Evolutionary conservation across 768 basidiomycete species (phyloP), one percentile per base, ranked within the genome.

Genomic region (Rhodocollybia butyracea): DNA sequence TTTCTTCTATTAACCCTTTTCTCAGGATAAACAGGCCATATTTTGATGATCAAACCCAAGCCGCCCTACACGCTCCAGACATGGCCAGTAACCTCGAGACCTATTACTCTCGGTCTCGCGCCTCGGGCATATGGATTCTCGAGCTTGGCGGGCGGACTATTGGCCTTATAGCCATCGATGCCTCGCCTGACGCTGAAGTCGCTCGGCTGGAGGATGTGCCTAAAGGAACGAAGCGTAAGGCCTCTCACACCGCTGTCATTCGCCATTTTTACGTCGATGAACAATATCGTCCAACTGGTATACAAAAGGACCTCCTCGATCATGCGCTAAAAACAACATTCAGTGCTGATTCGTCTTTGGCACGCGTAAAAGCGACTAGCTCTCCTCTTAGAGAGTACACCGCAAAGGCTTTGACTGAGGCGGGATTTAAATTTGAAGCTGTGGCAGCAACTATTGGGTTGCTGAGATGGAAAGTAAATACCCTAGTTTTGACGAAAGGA

Each of bases 261-360:
- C 84, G 88, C 29, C 90, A 92, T 65, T 85, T 91, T 68, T 85
- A 81, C 61, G 79, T 88, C 24, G 85, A 89, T 38, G 85, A 85
- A 59, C 73, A 71, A 15, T 91, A 82, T 61, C 80, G 87, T 47
- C 60, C 61, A 7, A 69, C 79, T 22, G 73, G 73, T 12, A 74
- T 88, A 40, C 87, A 91, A 64, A 70, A 81, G 17, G 89, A 91
- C 63, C 65, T 92, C 27, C 70, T 92, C 7, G 64, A 73, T n/a
- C 75, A 82, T 63, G 87, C 85, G 0, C 64, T 84, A 24, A 66
- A 73, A 30, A 75, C 79, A 53, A 80, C 83, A n/a, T 90, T 92
- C 65, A 65, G 72, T 12, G 62, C 68, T 8, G 68, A 76, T 51
- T 46, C 64, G 10, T 67, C 64, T 17, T 67, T 88, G 54, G 65